Percentiles rank a stretch among this genome's conserved stretches.
These are phyloP conservation scores for Saccharomycopsis vini DNA, from an alignment of 805 yeast genomes.

Conservation along the genomic window DNA sequence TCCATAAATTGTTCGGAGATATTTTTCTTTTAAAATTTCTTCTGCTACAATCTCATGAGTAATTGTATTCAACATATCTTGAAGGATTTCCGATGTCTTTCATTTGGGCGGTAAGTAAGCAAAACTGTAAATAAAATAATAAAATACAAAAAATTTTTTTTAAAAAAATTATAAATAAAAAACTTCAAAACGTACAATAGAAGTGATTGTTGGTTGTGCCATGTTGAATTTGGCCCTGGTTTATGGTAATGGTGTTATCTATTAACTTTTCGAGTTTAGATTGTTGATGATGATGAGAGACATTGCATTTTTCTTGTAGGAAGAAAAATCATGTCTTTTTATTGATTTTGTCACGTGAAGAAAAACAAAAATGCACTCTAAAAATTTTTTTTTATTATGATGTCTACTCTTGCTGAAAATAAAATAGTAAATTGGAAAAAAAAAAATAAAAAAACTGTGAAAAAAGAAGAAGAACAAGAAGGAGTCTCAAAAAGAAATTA, in stretches of 20 bases:
- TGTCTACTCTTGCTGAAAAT: neutral
- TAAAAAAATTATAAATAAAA: too few relatives aligned
- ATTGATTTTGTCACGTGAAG: too few relatives aligned
- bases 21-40: conserved; percentile 27
- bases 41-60: conserved; percentile 27
- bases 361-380: too few relatives aligned
- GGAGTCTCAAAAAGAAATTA: neutral
- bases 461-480: neutral
- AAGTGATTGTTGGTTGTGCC: conserved; percentile 2
- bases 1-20: conserved; percentile 27
- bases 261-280: too few relatives aligned
- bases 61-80: conserved; percentile 25
- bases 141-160: too few relatives aligned
- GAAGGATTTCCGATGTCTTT: conserved; percentile 21
- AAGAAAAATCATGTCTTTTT: too few relatives aligned
- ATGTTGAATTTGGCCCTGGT: too few relatives aligned
- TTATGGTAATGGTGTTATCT: too few relatives aligned
- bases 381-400: neutral
- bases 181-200: neutral
- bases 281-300: too few relatives aligned
- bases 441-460: too few relatives aligned
- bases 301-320: too few relatives aligned
- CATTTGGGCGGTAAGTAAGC: neutral
- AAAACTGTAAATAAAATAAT: neutral
- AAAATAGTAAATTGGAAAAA: neutral